phyloP scores from a whole-genome alignment of 2,329 filamentous ascomycete genomes.

The Aspergillus sp. region DNA sequence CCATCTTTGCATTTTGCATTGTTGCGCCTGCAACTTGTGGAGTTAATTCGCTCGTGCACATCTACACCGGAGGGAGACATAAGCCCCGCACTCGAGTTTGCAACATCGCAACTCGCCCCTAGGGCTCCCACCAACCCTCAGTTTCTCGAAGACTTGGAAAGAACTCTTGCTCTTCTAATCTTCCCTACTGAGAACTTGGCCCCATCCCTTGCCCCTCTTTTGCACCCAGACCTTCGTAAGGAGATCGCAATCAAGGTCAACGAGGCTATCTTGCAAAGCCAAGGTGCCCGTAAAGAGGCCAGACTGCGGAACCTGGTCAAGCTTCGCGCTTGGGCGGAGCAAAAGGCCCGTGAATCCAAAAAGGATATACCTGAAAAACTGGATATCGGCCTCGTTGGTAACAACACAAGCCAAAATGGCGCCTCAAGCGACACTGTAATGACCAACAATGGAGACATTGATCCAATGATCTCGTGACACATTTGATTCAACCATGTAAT shows the following conservation, averaged over 20 bases:
- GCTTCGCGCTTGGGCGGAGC: slow-evolving; percentile 80
- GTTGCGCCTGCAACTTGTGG: slow-evolving; percentile 84
- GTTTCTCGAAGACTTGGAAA: slow-evolving; percentile 82
- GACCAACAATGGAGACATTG: slow-evolving; percentile 37
- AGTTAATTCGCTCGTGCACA: slow-evolving; percentile 78
- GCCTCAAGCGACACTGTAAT: slow-evolving; percentile 35
- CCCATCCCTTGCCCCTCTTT: slow-evolving; percentile 67
- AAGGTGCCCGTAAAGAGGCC: slow-evolving; percentile 70
- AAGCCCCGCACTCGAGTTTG: slow-evolving; percentile 76
- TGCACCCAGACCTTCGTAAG: slow-evolving; percentile 74
- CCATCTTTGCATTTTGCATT: slow-evolving; percentile 82
- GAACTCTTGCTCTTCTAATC: slow-evolving; percentile 87
- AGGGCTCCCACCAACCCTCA: slow-evolving; percentile 74
- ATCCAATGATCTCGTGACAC: slow-evolving; percentile 35
- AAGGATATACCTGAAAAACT: slow-evolving; percentile 43
- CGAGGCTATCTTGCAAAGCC: slow-evolving; percentile 72
- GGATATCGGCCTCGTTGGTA: slow-evolving; percentile 39
- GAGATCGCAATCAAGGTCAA: slow-evolving; percentile 87
- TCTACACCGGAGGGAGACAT: slow-evolving; percentile 66
- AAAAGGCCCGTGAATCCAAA: slow-evolving; percentile 43
- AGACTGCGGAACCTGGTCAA: slow-evolving; percentile 77
- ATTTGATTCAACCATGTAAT: not conserved
- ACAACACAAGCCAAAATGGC: slow-evolving; percentile 22
- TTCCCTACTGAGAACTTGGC: slow-evolving; percentile 78
- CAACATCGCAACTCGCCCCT: slow-evolving; percentile 79